A percentile compares a stretch with the other conserved stretches of the same genome.
phyloP scores from a whole-genome alignment of 768 basidiomycete species.

The Daedaleopsis nitida region DNA sequence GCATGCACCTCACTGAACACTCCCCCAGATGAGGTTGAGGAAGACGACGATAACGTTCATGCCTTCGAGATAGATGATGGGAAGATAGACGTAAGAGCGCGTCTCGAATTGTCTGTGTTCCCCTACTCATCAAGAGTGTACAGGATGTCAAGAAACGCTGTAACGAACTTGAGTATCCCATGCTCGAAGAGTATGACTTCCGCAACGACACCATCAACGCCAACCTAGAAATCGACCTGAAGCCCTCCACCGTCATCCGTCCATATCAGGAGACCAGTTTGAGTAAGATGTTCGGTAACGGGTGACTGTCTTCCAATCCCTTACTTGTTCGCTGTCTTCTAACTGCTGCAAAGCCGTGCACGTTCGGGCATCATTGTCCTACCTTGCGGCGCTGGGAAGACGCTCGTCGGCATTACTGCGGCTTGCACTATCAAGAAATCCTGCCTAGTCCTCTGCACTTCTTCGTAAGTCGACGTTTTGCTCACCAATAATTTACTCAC shows the following conservation, averaged over 20 bases:
- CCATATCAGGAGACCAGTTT: constrained; percentile 98
- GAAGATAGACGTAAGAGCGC: constrained; percentile 78
- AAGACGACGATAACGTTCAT: constrained; percentile 97
- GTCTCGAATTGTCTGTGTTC: neutral
- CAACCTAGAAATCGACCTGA: constrained; percentile 97
- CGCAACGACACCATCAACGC: constrained; percentile 95
- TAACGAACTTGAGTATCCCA: constrained; percentile 95
- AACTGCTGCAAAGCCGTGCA: constrained; percentile 68
- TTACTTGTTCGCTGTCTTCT: constrained; percentile 4
- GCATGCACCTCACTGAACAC: neutral
- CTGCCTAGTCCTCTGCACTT: constrained; percentile 95
- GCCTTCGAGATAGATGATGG: constrained; percentile 94
- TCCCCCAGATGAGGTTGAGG: constrained; percentile 86
- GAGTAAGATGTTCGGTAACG: constrained; percentile 99
- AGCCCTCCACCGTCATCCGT: constrained; percentile 95
- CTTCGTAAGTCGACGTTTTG: constrained; percentile 66
- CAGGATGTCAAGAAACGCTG: constrained; percentile 96
- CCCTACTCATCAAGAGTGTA: too few species aligned
- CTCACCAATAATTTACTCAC: neutral
- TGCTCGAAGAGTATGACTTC: constrained; percentile 99
- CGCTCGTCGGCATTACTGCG: constrained; percentile 98
- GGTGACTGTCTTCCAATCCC: constrained; percentile 48
- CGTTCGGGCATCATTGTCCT: constrained; percentile 97
- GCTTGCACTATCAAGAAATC: constrained; percentile 99
- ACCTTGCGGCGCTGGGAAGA: constrained; percentile 98